A percentile compares a stretch with the other conserved stretches of the same genome.
Evolutionary conservation across 495 filamentous ascomycete species (phyloP).

Genomic region (Recurvomyces mirabilis): DNA sequence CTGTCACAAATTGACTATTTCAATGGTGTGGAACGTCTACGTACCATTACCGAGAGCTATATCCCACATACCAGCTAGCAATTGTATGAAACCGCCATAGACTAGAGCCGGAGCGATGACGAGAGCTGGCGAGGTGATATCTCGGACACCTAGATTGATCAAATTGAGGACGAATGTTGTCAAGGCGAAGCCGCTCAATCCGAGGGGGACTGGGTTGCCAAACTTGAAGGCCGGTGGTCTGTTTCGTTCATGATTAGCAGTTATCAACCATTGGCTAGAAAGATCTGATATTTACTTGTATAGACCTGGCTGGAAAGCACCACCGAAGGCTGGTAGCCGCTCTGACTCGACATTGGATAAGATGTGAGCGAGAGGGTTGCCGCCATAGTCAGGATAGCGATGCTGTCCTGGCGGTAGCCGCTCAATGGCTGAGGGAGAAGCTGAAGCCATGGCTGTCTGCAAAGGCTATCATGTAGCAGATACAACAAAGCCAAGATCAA

Average conservation of each 20-base stretch:
- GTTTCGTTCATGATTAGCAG: too few species aligned
- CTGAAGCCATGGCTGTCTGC: background rate
- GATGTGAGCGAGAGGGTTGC: constrained; percentile 14
- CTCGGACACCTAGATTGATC: constrained; percentile 12
- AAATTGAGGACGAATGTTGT: constrained; percentile 17
- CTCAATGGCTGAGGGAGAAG: background rate
- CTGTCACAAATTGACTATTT: too few species aligned
- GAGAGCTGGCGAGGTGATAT: constrained; percentile 1
- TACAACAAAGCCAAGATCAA: too few species aligned
- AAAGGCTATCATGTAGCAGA: too few species aligned
- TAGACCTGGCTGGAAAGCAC: constrained; percentile 10
- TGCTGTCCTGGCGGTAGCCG: background rate
- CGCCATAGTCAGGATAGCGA: constrained; percentile 10
- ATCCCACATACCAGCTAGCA: constrained; percentile 22
- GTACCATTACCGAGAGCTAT: constrained; percentile 13
- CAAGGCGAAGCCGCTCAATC: constrained; percentile 17
- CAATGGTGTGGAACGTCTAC: too few species aligned
- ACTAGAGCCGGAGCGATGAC: constrained; percentile 14
- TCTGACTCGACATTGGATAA: constrained; percentile 1
- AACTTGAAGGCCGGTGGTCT: constrained; percentile 6
- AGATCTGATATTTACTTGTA: too few species aligned
- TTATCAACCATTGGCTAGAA: too few species aligned
- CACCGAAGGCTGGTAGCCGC: constrained; percentile 16
- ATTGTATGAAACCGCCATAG: constrained; percentile 19
- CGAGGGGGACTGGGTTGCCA: constrained; percentile 19